A percentile compares a stretch with the other conserved stretches of the same genome.
These are phyloP conservation scores for Microdochium bolleyi DNA, from an alignment of 2,329 filamentous ascomycete species.

Conservation along the genomic window DNA sequence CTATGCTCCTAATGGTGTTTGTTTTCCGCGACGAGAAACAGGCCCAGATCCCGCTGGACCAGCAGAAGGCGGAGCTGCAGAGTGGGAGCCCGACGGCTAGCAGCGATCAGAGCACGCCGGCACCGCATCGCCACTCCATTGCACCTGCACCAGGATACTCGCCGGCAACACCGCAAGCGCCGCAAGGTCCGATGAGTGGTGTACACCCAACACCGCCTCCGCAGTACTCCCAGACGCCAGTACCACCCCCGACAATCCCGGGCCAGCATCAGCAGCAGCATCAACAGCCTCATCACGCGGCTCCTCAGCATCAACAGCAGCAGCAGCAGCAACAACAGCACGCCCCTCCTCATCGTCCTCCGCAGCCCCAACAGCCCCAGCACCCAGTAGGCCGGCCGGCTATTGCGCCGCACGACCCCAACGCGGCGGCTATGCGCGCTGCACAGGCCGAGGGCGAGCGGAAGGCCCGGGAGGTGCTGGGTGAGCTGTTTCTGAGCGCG, in stretches of 20 bases:
- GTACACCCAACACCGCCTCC: slow-evolving; percentile 11
- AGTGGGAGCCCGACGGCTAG: neutral
- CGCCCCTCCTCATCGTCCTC: slow-evolving; percentile 10
- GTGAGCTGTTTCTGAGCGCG: slow-evolving; percentile 51
- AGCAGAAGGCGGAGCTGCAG: slow-evolving; percentile 11
- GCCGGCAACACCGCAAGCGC: slow-evolving; percentile 39
- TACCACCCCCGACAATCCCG: slow-evolving; percentile 21
- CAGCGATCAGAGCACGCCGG: slow-evolving; percentile 12
- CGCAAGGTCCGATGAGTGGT: slow-evolving; percentile 19
- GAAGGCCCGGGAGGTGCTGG: slow-evolving; percentile 56
- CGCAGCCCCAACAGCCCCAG: slow-evolving; percentile 2
- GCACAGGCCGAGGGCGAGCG: slow-evolving; percentile 43
- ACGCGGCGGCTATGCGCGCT: slow-evolving; percentile 28
- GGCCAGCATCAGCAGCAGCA: slow-evolving; percentile 10
- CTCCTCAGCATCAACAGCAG: slow-evolving; percentile 2
- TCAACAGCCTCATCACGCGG: neutral
- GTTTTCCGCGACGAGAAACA: slow-evolving; percentile 62
- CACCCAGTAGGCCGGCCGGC: slow-evolving; percentile 12
- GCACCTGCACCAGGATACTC: neutral
- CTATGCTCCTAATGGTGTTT: slow-evolving; percentile 75
- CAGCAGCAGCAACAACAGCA: slow-evolving; percentile 19
- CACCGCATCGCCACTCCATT: slow-evolving; percentile 8
- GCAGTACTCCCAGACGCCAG: slow-evolving; percentile 21
- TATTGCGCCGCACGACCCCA: slow-evolving; percentile 14
- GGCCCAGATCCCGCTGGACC: slow-evolving; percentile 21